These are phyloP conservation scores for Rubia balearica DNA, from an alignment of 305 asterid genomes.

Conservation along the genomic window DNA sequence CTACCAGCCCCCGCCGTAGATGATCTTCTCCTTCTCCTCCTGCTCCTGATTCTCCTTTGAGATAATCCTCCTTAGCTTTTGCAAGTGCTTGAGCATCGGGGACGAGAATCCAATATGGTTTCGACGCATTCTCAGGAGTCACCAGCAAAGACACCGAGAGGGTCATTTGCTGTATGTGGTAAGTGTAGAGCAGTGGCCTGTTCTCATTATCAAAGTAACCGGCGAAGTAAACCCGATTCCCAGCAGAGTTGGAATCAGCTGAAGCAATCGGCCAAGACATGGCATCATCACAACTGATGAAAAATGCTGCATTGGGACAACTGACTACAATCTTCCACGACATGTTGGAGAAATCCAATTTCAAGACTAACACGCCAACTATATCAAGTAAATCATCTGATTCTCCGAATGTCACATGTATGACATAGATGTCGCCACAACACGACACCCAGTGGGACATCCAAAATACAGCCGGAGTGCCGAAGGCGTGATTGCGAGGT, in stretches of 20 bases:
- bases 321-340: not conserved
- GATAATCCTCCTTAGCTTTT: not conserved
- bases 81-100: not conserved
- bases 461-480: not conserved
- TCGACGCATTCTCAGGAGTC: not conserved
- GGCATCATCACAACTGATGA: not conserved
- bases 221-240: not conserved
- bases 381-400: not conserved
- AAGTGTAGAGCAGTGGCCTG: not conserved
- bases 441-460: not conserved
- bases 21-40: no score
- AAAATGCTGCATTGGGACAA: constrained; percentile 5
- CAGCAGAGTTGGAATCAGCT: not conserved
- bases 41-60: not conserved
- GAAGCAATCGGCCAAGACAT: not conserved
- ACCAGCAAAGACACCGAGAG: not conserved
- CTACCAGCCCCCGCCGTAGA: no score
- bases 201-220: not conserved
- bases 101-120: not conserved
- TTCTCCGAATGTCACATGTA: not conserved
- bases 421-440: not conserved
- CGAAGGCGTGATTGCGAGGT: not conserved
- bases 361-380: not conserved
- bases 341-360: not conserved
- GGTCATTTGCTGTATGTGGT: not conserved